phyloP scores from a whole-genome alignment of 495 filamentous ascomycete species.

The Neurospora sp. region DNA sequence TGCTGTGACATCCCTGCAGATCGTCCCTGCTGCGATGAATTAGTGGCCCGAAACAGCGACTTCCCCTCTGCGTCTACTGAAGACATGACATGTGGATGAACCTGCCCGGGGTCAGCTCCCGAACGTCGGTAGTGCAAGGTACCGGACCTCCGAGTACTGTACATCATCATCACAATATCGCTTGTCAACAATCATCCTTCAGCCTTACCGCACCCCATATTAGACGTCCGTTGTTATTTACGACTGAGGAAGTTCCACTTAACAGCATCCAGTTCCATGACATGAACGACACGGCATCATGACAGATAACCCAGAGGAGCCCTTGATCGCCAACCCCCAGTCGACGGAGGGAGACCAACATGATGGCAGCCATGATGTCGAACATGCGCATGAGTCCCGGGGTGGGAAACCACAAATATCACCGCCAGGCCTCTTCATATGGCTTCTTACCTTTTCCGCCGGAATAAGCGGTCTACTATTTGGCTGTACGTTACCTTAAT shows the following conservation, averaged over 20 bases:
- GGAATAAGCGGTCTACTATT: constrained; percentile 81
- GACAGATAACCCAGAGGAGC: constrained; percentile 15
- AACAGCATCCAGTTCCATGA: not conserved
- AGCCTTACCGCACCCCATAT: not conserved
- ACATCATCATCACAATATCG: not conserved
- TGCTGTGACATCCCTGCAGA: not conserved
- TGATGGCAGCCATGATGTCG: not conserved
- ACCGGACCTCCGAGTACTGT: not conserved
- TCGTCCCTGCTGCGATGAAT: not conserved
- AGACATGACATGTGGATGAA: not conserved
- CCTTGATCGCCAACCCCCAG: constrained; percentile 12
- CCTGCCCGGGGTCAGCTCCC: not conserved
- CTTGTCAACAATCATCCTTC: not conserved
- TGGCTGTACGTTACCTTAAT: constrained; percentile 56
- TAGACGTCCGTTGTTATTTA: not conserved
- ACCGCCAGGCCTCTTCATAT: constrained; percentile 43
- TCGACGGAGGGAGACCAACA: not conserved
- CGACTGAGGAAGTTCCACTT: not conserved
- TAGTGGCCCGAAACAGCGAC: not conserved
- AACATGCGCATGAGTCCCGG: not conserved
- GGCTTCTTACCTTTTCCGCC: constrained; percentile 68
- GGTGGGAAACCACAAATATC: constrained; percentile 3
- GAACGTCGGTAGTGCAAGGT: not conserved
- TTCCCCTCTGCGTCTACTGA: not conserved
- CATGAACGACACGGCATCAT: constrained; percentile 3